phyloP scores from a whole-genome alignment of 139 green algal species.

The Parachlorella kessleri region DNA sequence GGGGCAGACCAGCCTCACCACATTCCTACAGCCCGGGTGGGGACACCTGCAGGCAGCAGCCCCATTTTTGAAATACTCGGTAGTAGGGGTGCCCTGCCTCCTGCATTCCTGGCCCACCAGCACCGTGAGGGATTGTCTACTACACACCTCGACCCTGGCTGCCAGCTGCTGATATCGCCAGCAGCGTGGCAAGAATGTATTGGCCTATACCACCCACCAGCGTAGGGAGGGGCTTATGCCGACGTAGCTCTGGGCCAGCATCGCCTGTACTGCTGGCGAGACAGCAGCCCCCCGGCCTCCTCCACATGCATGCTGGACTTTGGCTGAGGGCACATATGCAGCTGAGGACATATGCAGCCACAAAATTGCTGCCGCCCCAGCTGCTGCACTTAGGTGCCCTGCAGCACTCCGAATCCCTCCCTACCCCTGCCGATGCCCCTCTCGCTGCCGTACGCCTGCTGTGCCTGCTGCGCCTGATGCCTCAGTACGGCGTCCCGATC shows the following conservation, averaged over 20 bases:
- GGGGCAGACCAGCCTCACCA: neutral
- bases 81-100: too few species aligned
- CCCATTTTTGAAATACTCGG: too few species aligned
- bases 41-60: slow-evolving; percentile 35
- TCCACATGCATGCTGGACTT: slow-evolving; percentile 8
- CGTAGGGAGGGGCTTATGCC: neutral
- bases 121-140: too few species aligned
- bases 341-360: too few species aligned
- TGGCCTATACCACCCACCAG: neutral
- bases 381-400: neutral
- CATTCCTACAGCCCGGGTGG: neutral
- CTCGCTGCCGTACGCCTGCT: too few species aligned
- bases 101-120: too few species aligned
- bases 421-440: too few species aligned
- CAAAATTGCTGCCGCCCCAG: neutral
- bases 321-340: slow-evolving; percentile 26
- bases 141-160: too few species aligned
- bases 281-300: slow-evolving; percentile 11
- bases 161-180: too few species aligned
- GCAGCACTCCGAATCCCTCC: neutral
- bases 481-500: neutral
- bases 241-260: slow-evolving; percentile 29
- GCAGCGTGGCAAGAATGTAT: too few species aligned
- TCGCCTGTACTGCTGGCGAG: neutral
- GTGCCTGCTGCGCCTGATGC: neutral